Conservation (phyloP, 345 rosid genomes). For the Geranium brycei region DNA sequence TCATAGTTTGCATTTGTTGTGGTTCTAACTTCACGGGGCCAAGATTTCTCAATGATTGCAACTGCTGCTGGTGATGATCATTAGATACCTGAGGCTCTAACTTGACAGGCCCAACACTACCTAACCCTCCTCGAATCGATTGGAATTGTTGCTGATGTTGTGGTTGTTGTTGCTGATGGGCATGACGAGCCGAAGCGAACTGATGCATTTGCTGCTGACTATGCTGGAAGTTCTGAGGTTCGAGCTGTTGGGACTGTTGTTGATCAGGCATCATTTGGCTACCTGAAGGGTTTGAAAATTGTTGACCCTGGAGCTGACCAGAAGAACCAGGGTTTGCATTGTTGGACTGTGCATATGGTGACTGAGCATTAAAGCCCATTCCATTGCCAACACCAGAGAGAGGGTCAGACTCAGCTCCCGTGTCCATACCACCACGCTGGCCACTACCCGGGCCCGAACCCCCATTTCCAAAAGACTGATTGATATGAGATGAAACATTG, state of each 20-base stretch:
- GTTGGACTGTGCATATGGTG: constrained; percentile 43
- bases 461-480: constrained; percentile 81
- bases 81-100: constrained; percentile 61
- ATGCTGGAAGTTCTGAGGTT: constrained; percentile 63
- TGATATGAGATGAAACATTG: constrained; percentile 59
- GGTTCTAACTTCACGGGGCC: constrained; percentile 67
- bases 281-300: constrained; percentile 44
- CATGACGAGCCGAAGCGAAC: constrained; percentile 29
- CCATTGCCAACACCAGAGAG: constrained; percentile 54
- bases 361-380: constrained; percentile 42
- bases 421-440: too few species aligned
- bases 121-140: constrained; percentile 47
- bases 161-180: constrained; percentile 9
- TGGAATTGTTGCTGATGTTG: constrained; percentile 52
- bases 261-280: constrained; percentile 60
- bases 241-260: constrained; percentile 52
- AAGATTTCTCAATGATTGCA: constrained; percentile 47
- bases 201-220: constrained; percentile 63
- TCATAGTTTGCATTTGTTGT: constrained; percentile 43
- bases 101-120: constrained; percentile 67
- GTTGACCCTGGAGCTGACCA: constrained; percentile 69
- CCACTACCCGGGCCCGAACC: constrained; percentile 18
- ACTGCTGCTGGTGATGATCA: constrained; percentile 42
- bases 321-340: constrained; percentile 59
- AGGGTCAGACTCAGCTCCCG: constrained; percentile 60